These are phyloP conservation scores for Xylariomycetidae sp. DNA, from an alignment of 2,329 filamentous ascomycete genomes.

Conservation along the genomic window DNA sequence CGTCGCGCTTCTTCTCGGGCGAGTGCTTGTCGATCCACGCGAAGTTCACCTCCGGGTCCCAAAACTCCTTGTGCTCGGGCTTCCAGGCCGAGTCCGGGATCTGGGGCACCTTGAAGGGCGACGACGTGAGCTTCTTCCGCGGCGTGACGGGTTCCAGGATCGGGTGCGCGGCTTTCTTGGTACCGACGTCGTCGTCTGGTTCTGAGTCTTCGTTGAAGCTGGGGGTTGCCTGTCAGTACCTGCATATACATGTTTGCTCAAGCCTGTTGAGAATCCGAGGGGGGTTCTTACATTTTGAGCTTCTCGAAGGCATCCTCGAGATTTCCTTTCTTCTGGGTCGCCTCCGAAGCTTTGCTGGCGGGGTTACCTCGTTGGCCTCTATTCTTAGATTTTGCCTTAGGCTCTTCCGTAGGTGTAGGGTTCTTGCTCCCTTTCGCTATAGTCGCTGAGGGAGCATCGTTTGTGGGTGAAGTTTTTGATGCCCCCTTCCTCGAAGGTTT, in stretches of 20 bases:
- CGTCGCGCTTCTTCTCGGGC: slow-evolving; percentile 18
- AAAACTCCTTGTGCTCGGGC: slow-evolving; percentile 27
- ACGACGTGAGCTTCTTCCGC: slow-evolving; percentile 19
- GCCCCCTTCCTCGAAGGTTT: slow-evolving; percentile 16
- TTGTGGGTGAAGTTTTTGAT: slow-evolving; percentile 12
- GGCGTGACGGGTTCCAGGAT: slow-evolving; percentile 20
- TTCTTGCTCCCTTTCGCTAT: slow-evolving; percentile 2
- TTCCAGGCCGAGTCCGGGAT: slow-evolving; percentile 28
- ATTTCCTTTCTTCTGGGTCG: slow-evolving; percentile 10
- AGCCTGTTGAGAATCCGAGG: not conserved
- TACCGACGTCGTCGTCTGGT: slow-evolving; percentile 11
- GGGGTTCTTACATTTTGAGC: slow-evolving; percentile 23
- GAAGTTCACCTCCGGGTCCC: slow-evolving; percentile 28
- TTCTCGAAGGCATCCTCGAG: slow-evolving; percentile 27
- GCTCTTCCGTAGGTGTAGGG: slow-evolving; percentile 7
- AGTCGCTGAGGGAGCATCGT: slow-evolving; percentile 5
- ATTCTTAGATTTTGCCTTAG: slow-evolving; percentile 6
- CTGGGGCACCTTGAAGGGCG: slow-evolving; percentile 19
- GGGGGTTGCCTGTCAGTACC: slow-evolving; percentile 7
- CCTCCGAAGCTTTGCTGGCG: slow-evolving; percentile 9
- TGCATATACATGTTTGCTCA: not conserved
- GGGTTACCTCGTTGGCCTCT: slow-evolving; percentile 2
- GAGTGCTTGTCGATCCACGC: slow-evolving; percentile 30
- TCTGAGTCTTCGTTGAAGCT: slow-evolving; percentile 24
- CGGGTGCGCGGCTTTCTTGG: slow-evolving; percentile 7